Percentiles rank a stretch among this genome's conserved stretches.
These are phyloP conservation scores for Cytospora piceicola DNA, from an alignment of 2,329 filamentous ascomycete genomes.

Conservation along the genomic window DNA sequence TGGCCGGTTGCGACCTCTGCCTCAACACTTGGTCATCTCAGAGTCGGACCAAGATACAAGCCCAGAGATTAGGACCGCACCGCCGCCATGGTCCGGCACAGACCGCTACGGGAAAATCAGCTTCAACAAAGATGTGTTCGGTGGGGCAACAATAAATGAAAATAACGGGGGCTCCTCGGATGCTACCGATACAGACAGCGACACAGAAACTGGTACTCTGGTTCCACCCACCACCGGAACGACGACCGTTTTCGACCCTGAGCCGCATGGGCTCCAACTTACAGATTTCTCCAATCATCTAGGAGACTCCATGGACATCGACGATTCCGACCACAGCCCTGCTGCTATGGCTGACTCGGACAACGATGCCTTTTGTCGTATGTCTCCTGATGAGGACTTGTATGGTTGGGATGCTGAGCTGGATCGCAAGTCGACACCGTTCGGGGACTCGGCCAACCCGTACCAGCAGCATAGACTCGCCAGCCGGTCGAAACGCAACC, in stretches of 20 bases:
- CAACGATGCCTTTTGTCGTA: slow-evolving; percentile 21
- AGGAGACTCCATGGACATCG: slow-evolving; percentile 25
- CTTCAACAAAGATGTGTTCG: slow-evolving; percentile 1
- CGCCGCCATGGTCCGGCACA: slow-evolving; percentile 21
- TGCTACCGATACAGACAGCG: slow-evolving; percentile 27
- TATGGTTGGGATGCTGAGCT: slow-evolving; percentile 39
- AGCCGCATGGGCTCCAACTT: slow-evolving; percentile 32
- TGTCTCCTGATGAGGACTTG: slow-evolving; percentile 33
- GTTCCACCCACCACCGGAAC: slow-evolving; percentile 14
- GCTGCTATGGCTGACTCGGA: slow-evolving; percentile 30
- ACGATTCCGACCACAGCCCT: slow-evolving; percentile 24
- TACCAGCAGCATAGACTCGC: slow-evolving; percentile 25
- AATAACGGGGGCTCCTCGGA: slow-evolving; percentile 20
- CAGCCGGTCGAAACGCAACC: slow-evolving; percentile 27
- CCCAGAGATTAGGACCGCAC: slow-evolving; percentile 27
- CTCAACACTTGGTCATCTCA: slow-evolving; percentile 21
- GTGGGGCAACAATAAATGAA: slow-evolving; percentile 15
- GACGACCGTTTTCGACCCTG: slow-evolving; percentile 20
- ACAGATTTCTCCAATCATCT: slow-evolving; percentile 41
- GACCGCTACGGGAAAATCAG: slow-evolving; percentile 4
- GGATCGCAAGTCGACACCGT: slow-evolving; percentile 29
- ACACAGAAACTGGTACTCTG: slow-evolving; percentile 23
- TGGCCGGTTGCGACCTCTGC: slow-evolving; percentile 28
- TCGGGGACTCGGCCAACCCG: slow-evolving; percentile 5
- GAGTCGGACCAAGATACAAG: slow-evolving; percentile 8